Base-by-base conservation (phyloP, 805 yeast species). In the Saccharomyces jurei region DNA sequence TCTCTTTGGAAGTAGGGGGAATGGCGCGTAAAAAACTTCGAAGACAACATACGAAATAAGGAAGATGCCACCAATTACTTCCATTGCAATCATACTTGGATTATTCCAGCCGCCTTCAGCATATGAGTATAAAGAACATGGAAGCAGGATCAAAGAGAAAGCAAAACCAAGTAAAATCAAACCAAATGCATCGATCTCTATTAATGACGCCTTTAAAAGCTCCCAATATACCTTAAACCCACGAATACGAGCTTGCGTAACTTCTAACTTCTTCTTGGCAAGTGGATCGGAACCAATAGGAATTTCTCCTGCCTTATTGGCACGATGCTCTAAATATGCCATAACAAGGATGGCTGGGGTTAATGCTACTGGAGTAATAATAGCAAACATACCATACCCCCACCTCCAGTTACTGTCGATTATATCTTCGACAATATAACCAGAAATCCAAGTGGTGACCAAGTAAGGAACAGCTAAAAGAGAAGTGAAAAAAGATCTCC, bases 311-410 rank as follows among this genome's bases (percentile, higher is more conserved):
- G 59, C 25, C 31, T 60, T 63, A 46, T 67, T 59, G 17, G 74
- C 74, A 48, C 65, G 60, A 44, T 60, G 62, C 47, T 73, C 76
- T 57, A 69, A 59, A 53, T 63, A 69, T 17, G 63, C 56, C 69
- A 75, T 67, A 41, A 71, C 55, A 4, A 54, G 46, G 21, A 72
- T 62, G 25, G 71, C 70, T 29, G 77, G 77, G 17, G 58, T 46
- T n/a, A 69, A 51, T 21, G 71, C 73, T 27, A 70, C 71, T 3
- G 81, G 81, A 57, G 73, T 67, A 28, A 78, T 71, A 46, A 78
- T 71, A 25, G 77, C 73, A 68, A 79, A 79, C 66, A 77, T 71
- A 51, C 80, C 81, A 59, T 74, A 77, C 28, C 81, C 83, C 78
- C 79, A 75, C 64, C 81, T 71, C 84, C 84, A 80, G 47, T 73